Conservation (phyloP, 169 alveolate species). For the Plasmodium inui region DNA sequence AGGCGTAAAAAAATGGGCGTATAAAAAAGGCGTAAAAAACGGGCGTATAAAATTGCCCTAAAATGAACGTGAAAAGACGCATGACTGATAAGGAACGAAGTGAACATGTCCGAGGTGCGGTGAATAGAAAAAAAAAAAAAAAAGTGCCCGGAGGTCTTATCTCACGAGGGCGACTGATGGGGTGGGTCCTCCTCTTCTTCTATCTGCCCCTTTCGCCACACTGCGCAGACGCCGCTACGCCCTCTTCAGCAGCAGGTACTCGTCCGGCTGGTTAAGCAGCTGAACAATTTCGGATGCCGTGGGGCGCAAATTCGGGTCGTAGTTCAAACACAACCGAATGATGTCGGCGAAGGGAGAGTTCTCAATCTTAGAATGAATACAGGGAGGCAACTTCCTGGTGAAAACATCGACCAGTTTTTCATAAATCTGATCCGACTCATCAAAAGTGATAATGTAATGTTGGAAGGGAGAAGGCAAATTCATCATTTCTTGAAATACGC, state of each 20-base stretch:
- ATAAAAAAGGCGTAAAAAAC: no score
- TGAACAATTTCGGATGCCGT: conserved; percentile 85
- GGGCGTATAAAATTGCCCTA: not conserved
- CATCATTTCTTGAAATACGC: conserved; percentile 89
- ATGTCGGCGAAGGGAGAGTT: conserved; percentile 84
- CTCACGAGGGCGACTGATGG: not conserved
- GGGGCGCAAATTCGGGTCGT: conserved; percentile 85
- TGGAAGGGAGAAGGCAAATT: conserved; percentile 87
- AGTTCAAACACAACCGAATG: conserved; percentile 82
- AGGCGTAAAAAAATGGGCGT: no score
- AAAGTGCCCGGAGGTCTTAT: not conserved
- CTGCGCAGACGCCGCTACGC: not conserved
- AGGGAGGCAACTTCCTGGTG: conserved; percentile 79
- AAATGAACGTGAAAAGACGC: not conserved
- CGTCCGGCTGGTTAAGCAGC: conserved; percentile 82
- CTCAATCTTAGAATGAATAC: conserved; percentile 78
- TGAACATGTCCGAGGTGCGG: not conserved
- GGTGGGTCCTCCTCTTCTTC: not conserved
- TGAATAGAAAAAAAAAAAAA: not conserved
- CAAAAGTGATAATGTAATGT: conserved; percentile 83
- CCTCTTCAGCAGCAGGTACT: conserved; percentile 71
- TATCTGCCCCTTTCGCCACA: not conserved
- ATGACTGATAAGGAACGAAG: no score
- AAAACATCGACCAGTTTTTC: conserved; percentile 84
- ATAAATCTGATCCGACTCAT: conserved; percentile 82